phyloP scores from a whole-genome alignment of 1,139 yeast species.

The Ogataea hybrid region DNA sequence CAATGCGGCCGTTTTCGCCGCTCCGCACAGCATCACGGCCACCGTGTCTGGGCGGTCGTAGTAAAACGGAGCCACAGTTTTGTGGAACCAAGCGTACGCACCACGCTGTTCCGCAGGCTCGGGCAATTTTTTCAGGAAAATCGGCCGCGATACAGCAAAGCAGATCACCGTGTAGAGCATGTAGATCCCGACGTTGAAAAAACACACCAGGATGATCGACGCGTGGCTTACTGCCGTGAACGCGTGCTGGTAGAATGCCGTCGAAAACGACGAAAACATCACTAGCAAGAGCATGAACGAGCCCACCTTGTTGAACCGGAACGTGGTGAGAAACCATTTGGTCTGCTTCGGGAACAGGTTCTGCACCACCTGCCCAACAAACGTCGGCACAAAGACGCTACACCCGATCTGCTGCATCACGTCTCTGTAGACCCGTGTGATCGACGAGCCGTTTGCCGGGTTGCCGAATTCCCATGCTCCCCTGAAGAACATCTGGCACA shows the following conservation, averaged over 20 bases:
- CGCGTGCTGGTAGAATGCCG: slow-evolving; percentile 81
- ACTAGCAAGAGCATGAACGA: slow-evolving; percentile 73
- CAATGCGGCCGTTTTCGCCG: slow-evolving; percentile 89
- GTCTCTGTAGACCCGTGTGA: slow-evolving; percentile 56
- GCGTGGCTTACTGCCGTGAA: slow-evolving; percentile 59
- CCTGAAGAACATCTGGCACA: slow-evolving; percentile 65
- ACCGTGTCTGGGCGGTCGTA: slow-evolving; percentile 71
- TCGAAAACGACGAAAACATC: slow-evolving; percentile 84
- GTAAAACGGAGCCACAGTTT: slow-evolving; percentile 60
- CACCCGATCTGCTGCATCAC: slow-evolving; percentile 87
- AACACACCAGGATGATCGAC: slow-evolving; percentile 71
- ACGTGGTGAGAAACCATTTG: slow-evolving; percentile 56
- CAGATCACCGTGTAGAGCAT: slow-evolving; percentile 68
- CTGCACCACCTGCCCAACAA: slow-evolving; percentile 84
- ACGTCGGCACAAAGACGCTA: slow-evolving; percentile 77
- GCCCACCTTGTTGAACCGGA: slow-evolving; percentile 68
- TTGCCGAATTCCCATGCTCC: slow-evolving; percentile 75
- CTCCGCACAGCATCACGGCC: slow-evolving; percentile 81
- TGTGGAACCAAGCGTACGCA: slow-evolving; percentile 40
- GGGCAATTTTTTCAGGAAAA: slow-evolving; percentile 47
- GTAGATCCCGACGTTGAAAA: slow-evolving; percentile 78
- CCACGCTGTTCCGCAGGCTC: slow-evolving; percentile 37
- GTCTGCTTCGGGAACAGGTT: slow-evolving; percentile 64
- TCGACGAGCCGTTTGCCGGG: slow-evolving; percentile 61
- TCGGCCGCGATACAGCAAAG: slow-evolving; percentile 60